Conservation (phyloP, 2,329 filamentous ascomycete species). For the Tolypocladium sp. region DNA sequence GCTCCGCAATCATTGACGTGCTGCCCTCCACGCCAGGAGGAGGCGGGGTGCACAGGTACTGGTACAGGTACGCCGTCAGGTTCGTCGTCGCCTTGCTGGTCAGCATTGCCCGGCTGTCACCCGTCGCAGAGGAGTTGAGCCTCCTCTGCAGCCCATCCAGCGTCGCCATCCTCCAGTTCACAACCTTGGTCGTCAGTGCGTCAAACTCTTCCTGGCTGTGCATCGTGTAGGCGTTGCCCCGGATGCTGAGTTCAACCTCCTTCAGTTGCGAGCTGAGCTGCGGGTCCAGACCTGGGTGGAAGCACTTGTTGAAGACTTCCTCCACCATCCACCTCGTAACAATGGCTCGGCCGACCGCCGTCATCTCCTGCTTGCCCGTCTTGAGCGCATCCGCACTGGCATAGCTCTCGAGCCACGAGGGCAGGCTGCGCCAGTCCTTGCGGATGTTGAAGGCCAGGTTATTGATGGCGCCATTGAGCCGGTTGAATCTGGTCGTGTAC, state of each 20-base stretch:
- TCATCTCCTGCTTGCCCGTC: slow-evolving; percentile 96
- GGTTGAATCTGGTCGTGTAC: slow-evolving; percentile 80
- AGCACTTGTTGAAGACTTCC: slow-evolving; percentile 83
- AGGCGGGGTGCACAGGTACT: slow-evolving; percentile 66
- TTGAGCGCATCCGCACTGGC: slow-evolving; percentile 80
- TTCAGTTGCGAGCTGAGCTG: slow-evolving; percentile 72
- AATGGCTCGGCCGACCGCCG: slow-evolving; percentile 79
- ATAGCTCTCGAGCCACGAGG: slow-evolving; percentile 67
- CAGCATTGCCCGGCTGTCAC: slow-evolving; percentile 58
- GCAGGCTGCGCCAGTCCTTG: slow-evolving; percentile 82
- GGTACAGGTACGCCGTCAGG: slow-evolving; percentile 60
- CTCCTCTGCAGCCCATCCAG: slow-evolving; percentile 76
- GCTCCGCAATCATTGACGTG: slow-evolving; percentile 84
- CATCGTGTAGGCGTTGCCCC: slow-evolving; percentile 63
- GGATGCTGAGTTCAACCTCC: slow-evolving; percentile 78
- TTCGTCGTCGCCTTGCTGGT: slow-evolving; percentile 61
- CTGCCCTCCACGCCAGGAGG: slow-evolving; percentile 79
- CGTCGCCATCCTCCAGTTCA: slow-evolving; percentile 89
- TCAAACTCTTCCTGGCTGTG: slow-evolving; percentile 82
- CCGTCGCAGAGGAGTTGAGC: slow-evolving; percentile 56
- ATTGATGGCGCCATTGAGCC: slow-evolving; percentile 87
- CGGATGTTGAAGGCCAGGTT: slow-evolving; percentile 94
- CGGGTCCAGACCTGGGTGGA: slow-evolving; percentile 80
- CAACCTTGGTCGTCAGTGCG: slow-evolving; percentile 75
- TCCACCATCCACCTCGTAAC: slow-evolving; percentile 87